These are phyloP conservation scores for Diphasiastrum complanatum DNA, from an alignment of 83 land plant species.

Conservation along the genomic window DNA sequence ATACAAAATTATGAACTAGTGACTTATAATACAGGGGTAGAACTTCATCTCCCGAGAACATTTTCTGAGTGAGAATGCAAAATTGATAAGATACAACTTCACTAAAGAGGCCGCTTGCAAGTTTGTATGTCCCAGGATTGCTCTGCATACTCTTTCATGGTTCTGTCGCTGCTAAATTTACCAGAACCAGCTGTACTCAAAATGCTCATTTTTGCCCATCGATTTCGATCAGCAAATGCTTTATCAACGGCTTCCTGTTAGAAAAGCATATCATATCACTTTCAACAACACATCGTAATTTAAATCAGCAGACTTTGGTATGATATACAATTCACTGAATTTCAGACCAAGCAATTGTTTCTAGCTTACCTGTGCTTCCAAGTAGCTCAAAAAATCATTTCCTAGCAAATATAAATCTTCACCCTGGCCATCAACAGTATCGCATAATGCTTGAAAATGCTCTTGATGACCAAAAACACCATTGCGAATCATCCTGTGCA, in stretches of 20 bases:
- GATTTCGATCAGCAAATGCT: constrained; percentile 52
- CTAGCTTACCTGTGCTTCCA: constrained; percentile 58
- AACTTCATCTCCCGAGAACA: no score
- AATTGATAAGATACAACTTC: no score
- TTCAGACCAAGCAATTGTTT: not conserved
- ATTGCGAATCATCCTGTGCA: constrained; percentile 57
- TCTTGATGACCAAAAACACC: constrained; percentile 58
- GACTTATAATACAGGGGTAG: no score
- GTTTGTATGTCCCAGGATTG: constrained; percentile 56
- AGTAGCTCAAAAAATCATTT: constrained; percentile 54
- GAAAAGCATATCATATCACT: constrained; percentile 2
- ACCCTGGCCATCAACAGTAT: constrained; percentile 40
- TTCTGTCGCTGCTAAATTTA: constrained; percentile 67
- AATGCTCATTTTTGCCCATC: constrained; percentile 73
- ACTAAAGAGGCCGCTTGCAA: constrained; percentile 46
- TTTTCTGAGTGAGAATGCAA: no score
- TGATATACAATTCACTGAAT: not conserved
- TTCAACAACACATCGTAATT: not conserved
- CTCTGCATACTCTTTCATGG: constrained; percentile 58
- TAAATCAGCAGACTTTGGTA: not conserved
- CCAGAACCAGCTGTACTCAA: constrained; percentile 64
- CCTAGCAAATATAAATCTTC: constrained; percentile 60
- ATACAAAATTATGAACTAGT: no score
- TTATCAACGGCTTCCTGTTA: constrained; percentile 60
- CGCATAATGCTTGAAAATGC: constrained; percentile 61